These are phyloP conservation scores for Paramecium pentaurelia DNA, from an alignment of 73 alveolate species.

Conservation along the genomic window DNA sequence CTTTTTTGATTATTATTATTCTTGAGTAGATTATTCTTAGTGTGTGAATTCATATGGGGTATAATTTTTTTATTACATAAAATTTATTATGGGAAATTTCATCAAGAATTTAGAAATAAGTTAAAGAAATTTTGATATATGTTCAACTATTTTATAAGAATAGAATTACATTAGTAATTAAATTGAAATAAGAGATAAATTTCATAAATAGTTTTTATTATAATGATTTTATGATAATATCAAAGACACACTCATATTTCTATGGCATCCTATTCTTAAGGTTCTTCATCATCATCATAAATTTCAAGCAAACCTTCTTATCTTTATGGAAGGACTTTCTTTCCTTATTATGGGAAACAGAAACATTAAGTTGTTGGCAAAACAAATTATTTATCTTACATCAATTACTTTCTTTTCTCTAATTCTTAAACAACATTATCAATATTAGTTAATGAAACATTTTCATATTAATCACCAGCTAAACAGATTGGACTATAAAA, in stretches of 20 bases:
- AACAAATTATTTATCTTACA: neutral
- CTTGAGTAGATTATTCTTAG: neutral
- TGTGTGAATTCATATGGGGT: neutral
- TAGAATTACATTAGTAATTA: neutral
- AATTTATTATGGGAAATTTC: neutral
- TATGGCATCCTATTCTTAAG: neutral
- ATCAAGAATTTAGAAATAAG: neutral
- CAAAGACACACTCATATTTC: neutral
- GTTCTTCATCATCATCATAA: conserved; percentile 12
- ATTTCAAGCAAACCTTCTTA: conserved; percentile 16
- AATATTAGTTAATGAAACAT: neutral
- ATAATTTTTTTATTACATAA: neutral
- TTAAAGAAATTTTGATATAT: neutral
- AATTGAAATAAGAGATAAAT: neutral
- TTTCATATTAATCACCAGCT: conserved; percentile 20
- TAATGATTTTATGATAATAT: neutral
- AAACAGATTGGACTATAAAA: neutral
- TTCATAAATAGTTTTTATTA: neutral
- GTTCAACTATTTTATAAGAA: too few relatives aligned
- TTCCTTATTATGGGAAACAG: conserved; percentile 28
- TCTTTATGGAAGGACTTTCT: neutral
- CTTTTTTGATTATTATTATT: neutral
- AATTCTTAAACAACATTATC: neutral
- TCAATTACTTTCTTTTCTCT: conserved; percentile 1
- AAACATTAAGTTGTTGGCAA: neutral